These are phyloP conservation scores for Takashimella tepidaria DNA, from an alignment of 1,284 basidiomycete species.

Conservation along the genomic window DNA sequence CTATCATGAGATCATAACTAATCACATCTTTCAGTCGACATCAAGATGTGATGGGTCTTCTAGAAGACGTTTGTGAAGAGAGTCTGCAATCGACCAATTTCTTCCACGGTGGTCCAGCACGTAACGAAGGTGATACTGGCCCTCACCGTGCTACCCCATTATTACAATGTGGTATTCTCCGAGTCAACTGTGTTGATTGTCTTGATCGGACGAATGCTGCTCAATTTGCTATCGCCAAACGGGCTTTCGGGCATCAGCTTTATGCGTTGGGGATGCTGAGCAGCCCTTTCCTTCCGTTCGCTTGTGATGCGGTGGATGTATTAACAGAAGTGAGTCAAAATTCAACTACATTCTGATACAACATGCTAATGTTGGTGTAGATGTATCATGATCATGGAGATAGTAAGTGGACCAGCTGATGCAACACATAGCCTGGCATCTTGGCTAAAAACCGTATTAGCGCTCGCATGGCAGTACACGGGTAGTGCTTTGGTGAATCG, in stretches of 20 bases:
- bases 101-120: conserved; percentile 63
- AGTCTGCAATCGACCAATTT: conserved; percentile 86
- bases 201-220: conserved; percentile 96
- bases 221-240: conserved; percentile 96
- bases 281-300: conserved; percentile 79
- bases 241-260: conserved; percentile 89
- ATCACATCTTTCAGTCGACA: conserved; percentile 60
- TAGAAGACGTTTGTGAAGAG: conserved; percentile 94
- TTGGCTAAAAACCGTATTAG: too few relatives aligned
- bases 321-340: conserved; percentile 63
- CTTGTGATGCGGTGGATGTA: conserved; percentile 95
- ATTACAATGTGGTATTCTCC: conserved; percentile 84
- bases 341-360: not conserved
- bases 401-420: conserved; percentile 54
- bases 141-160: conserved; percentile 65
- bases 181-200: conserved; percentile 93
- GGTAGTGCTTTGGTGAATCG: conserved; percentile 95
- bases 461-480: conserved; percentile 93
- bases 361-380: conserved; percentile 18
- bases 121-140: conserved; percentile 35
- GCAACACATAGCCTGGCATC: too few relatives aligned
- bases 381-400: conserved; percentile 99
- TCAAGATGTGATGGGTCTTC: conserved; percentile 90
- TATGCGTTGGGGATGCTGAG: conserved; percentile 87
- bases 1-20: not conserved